Evolutionary conservation across 768 basidiomycete species (phyloP), one percentile per base, ranked within the genome.

Genomic region (Amylocystis lapponica): DNA sequence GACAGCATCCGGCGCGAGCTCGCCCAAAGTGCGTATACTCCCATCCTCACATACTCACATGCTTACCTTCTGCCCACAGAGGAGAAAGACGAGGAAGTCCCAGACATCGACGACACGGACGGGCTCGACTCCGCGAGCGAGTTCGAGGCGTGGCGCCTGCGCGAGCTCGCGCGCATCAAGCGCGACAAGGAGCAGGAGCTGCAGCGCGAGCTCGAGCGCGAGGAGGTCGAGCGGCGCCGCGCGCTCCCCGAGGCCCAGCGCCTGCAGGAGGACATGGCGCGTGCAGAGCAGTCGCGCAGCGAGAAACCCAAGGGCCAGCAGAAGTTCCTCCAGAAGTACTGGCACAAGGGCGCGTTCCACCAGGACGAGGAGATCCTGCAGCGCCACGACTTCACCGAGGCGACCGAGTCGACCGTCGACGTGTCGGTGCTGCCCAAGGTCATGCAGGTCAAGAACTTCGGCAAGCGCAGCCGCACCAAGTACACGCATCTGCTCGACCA

Each of bases 301-400:
- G 89, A 88, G 41, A 95, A 94, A 65, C 87, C 89, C 1, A 87
- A 96, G 59, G 91, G 89, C 3, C 76, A 88, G 49, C 87, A 92
- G 60, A 88, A 81, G 58, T 98, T 98, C 66, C 64, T 98, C 49
- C 93, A 98, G 62, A 98, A 96, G 66, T 99, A 96, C 62, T 98
- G 92, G 82, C 96, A 99, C 70, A 97, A 95, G 66, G 96, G 96
- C 55, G 96, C 95, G 47, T 99, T 98, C 72, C 92, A 96, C 62
- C 90, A 94, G 92, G 95, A 97, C 62, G 79, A 82, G 43, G 92
- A 95, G 38, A 79, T 98, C 48, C 79, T 98, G 51, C 71, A 72
- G 55, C 69, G 75, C 52, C 88, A 79, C 58, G 92, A 98, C 64
- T 97, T 70, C 59, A 93, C 91, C 0, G 89, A 89, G 58, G 86